A percentile compares a stretch with the other conserved stretches of the same genome.
Conservation (phyloP, 345 rosid species). For the Eucalyptus marginata region DNA sequence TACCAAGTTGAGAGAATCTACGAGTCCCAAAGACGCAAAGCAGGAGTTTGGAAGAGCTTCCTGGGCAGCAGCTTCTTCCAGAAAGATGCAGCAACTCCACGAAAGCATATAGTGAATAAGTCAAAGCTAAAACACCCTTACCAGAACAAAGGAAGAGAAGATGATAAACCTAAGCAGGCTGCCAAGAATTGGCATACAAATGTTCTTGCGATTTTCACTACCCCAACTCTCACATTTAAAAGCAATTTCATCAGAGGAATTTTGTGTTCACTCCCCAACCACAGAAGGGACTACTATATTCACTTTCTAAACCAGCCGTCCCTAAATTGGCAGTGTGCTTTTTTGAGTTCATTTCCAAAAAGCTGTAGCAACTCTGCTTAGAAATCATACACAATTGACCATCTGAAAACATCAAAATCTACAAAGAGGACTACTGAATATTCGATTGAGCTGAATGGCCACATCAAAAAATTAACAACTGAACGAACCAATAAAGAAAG, state of each 20-base stretch:
- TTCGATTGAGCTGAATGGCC: background rate
- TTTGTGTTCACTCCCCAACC: background rate
- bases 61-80: background rate
- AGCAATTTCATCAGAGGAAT: background rate
- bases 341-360: background rate
- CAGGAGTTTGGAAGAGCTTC: background rate
- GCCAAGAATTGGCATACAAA: background rate
- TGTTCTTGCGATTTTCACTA: background rate
- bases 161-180: background rate
- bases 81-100: background rate
- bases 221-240: background rate
- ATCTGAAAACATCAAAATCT: background rate
- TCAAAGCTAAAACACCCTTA: background rate
- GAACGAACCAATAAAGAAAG: background rate
- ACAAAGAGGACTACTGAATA: background rate
- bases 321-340: background rate
- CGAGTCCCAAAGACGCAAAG: background rate
- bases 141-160: background rate
- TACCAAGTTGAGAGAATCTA: background rate
- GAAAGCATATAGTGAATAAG: background rate
- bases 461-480: background rate
- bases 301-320: background rate
- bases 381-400: background rate
- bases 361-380: background rate
- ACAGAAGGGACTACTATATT: background rate